Conservation (phyloP, 2,329 filamentous ascomycete genomes). For the Diaporthe longicolla region DNA sequence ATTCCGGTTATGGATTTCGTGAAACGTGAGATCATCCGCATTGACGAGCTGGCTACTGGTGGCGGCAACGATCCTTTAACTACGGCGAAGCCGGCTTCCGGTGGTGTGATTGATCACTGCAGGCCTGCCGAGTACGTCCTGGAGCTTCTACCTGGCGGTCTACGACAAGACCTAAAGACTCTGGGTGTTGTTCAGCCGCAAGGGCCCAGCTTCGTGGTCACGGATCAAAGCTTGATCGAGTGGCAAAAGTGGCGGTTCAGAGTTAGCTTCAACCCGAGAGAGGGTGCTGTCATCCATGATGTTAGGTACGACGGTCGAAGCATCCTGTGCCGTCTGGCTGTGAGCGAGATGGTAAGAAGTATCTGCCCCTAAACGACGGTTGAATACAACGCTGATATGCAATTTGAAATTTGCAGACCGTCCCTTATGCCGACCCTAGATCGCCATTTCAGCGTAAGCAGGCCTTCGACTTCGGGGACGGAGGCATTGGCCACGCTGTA, state of each 20-base stretch:
- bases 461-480: conserved; percentile 34
- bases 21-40: conserved; percentile 52
- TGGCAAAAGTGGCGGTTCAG: not conserved
- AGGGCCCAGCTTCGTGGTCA: not conserved
- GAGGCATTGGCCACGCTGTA: conserved; percentile 31
- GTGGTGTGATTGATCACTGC: conserved; percentile 38
- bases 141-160: not conserved
- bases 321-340: not conserved
- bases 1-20: not conserved
- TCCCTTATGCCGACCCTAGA: conserved; percentile 25
- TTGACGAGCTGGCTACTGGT: not conserved
- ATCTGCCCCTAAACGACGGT: no score
- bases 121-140: not conserved
- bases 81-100: not conserved
- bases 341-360: conserved; percentile 45
- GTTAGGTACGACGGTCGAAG: not conserved
- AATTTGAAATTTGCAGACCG: not conserved
- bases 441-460: conserved; percentile 33
- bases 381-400: not conserved
- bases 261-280: not conserved
- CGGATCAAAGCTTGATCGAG: not conserved
- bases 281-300: not conserved
- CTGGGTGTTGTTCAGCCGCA: not conserved
- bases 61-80: not conserved
- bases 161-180: not conserved